Conservation (phyloP, 257 asterid species). For the Solanum verrucosum region DNA sequence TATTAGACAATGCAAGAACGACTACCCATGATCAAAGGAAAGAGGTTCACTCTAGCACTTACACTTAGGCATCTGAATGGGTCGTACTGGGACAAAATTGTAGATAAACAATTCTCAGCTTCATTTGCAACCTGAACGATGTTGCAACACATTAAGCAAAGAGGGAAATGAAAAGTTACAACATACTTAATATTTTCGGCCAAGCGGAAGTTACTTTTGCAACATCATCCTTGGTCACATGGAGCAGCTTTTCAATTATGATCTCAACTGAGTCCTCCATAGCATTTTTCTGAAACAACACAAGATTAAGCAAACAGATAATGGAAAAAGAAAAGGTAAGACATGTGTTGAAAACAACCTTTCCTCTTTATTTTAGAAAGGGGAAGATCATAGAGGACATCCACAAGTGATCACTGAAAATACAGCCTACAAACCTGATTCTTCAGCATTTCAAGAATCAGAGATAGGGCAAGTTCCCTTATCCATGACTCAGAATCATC, state of each 20-base stretch:
- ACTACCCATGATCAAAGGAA: neutral
- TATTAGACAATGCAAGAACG: constrained; percentile 1
- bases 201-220: constrained; percentile 43
- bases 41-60: constrained; percentile 18
- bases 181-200: neutral
- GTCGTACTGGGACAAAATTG: constrained; percentile 75
- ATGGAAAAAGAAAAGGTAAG: neutral
- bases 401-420: neutral
- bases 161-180: neutral
- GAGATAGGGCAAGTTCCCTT: constrained; percentile 67
- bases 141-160: constrained; percentile 1
- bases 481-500: constrained; percentile 80
- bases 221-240: constrained; percentile 64
- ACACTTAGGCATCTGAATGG: constrained; percentile 91
- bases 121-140: constrained; percentile 65
- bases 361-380: neutral
- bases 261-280: constrained; percentile 96
- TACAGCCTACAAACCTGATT: constrained; percentile 59
- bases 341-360: neutral
- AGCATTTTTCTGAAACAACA: constrained; percentile 56
- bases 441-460: constrained; percentile 85
- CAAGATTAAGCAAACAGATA: neutral
- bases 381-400: neutral
- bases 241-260: constrained; percentile 88
- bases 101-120: constrained; percentile 82